Base-by-base conservation (phyloP, 805 yeast species). In the Ogataea methylovora region DNA sequence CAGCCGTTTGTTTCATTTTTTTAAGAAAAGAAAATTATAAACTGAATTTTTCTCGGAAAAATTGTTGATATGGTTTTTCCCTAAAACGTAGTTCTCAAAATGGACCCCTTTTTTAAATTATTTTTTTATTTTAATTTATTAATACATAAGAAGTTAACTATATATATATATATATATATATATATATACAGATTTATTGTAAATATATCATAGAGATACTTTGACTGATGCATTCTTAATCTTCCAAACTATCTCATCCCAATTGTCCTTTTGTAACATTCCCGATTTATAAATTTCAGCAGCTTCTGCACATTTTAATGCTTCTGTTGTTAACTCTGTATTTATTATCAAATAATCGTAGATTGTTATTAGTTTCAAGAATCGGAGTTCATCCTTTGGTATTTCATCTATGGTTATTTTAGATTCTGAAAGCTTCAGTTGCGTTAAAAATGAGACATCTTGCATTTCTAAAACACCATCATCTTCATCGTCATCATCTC, bases 291-390 rank as follows among this genome's bases (percentile, higher is more conserved):
- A 51, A 5, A 49, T 35, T 17, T 42, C 43, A 19, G 39, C 41
- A 7, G 44, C 33, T 5, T 29, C 31, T n/a, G 14, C 12, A 8
- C 20, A n/a, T 8, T 15, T 11, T 14, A 24, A 16, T 6, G 28
- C 34, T 34, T 9, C 35, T 32, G 8, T n/a, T 4, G 6, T 25
- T 25, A 14, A 13, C 11, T 5, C 14, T 25, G n/a, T 5, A 14
- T 25, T 25, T 14, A 14, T 14, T 25, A 13, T 6, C 11, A n/a
- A 28, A 27, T 46, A 59, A 28, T 65, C 69, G 42, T 56, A 66
- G 22, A 57, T 29, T 0, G 65, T 52, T 3, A 63, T 49, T 37
- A 57, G 45, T 39, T 55, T 49, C 8, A 65, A 42, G 5, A 68
- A 42, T n/a, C 54, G 51, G 4, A 57, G 30, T 39, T 70, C 75